Base-by-base conservation (phyloP, 1,284 basidiomycete genomes). In the Ustilago esculenta region DNA sequence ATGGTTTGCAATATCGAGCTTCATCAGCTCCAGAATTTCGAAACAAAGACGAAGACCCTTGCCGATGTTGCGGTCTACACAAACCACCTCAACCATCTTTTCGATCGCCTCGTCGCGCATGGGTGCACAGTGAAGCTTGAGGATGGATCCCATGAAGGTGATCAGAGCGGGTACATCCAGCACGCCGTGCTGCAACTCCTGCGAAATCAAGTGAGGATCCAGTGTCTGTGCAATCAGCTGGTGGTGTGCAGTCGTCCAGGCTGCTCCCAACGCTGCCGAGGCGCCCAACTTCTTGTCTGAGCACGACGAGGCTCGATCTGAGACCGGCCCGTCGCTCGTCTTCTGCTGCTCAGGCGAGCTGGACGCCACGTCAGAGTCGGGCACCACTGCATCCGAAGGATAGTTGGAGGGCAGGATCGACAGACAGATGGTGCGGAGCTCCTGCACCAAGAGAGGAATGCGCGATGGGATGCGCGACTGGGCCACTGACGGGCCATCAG, bases 1-100 rank as follows among this genome's bases (percentile, higher is more conserved):
- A 83, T 95, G 93, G 81, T 96, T 96, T 34, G 93, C 92, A 72
- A 95, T 92, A 82, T 96, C 93, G 75, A 96, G 86, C 85, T 94
- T 94, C 93, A 96, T 95, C 71, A 94, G 86, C 84, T 96, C 93
- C 49, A 94, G 85, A 60, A 95, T 89, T 82, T 94, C 92, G 81
- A 96, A 89, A 84, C 91, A 93, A 85, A 90, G 87, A 57, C 90
- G 86, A 59, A 95, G 86, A 11, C 90, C 91, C 55, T 85, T 85
- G 51, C 92, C 88, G 23, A 92, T 88, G 73, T 76, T 67, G 47
- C 63, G 53, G 30, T 60, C 60, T 7, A 71, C 46, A 47, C 59
- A 64, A 8, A 73, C 67, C 15, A 65, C 59, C 23, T 67, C 55
- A 23, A 94, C 88, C 91, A 96, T 92, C 46, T 86, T 86, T 79